Evolutionary conservation across 805 yeast species (phyloP).

Genomic region (Metschnikowia reukaufii): DNA sequence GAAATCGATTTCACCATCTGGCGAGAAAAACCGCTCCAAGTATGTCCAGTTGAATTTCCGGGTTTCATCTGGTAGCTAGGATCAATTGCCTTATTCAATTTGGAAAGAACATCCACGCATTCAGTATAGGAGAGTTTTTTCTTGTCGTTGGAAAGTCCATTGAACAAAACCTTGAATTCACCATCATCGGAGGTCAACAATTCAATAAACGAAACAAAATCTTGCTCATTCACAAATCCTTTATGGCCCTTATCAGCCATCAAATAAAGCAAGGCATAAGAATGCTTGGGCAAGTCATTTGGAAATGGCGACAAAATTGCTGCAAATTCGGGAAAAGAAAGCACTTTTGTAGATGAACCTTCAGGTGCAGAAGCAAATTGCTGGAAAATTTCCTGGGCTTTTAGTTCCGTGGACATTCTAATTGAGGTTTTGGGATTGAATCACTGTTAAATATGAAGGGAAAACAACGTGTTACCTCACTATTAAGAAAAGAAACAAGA

Average conservation of each 20-base stretch:
- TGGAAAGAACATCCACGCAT: constrained; percentile 36
- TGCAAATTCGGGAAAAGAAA: constrained; percentile 38
- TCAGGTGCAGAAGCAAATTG: constrained; percentile 36
- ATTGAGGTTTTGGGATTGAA: neutral
- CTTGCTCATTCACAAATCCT: constrained; percentile 66
- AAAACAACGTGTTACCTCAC: neutral
- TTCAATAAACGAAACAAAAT: constrained; percentile 73
- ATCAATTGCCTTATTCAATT: constrained; percentile 42
- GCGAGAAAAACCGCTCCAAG: constrained; percentile 41
- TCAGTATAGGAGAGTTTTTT: constrained; percentile 31
- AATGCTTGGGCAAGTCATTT: constrained; percentile 37
- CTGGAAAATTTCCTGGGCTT: constrained; percentile 34
- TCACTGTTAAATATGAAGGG: constrained; percentile 6
- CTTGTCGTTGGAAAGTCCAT: constrained; percentile 39
- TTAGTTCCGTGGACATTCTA: constrained; percentile 19
- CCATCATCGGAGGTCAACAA: constrained; percentile 41
- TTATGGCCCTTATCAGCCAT: constrained; percentile 72
- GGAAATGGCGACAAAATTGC: constrained; percentile 43
- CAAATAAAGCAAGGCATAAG: constrained; percentile 61
- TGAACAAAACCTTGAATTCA: constrained; percentile 52
- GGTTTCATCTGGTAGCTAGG: constrained; percentile 42
- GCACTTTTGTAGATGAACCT: constrained; percentile 22
- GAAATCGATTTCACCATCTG: constrained; percentile 38
- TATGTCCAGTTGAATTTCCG: constrained; percentile 45
- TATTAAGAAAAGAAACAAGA: neutral